Evolutionary conservation across 2,329 filamentous ascomycete genomes (phyloP), one percentile per base, ranked within the genome.

Genomic region (Epichloe scottii): DNA sequence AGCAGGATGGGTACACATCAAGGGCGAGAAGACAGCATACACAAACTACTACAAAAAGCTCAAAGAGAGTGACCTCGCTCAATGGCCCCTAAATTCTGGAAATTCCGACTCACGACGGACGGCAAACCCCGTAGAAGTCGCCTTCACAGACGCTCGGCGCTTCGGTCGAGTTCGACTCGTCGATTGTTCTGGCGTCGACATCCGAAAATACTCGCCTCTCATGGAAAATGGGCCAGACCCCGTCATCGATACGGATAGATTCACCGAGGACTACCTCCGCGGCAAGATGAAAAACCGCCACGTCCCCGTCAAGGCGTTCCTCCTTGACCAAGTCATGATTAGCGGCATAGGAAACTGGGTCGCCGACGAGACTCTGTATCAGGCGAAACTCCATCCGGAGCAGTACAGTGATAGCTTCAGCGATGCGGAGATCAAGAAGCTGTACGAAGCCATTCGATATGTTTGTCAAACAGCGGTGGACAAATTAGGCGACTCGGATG

Each of bases 331-430:
- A 67, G 77, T 81, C 17, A 86, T 86, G 63, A 86, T 97, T 54
- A 93, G 87, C 60, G 93, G 93, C 7, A 87, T 98, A 55, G 93
- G 93, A 0, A 97, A 97, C 63, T 98, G 91, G 91, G 91, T 98
- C 50, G 89, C 85, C 1, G 93, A 98, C 63, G 93, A 98, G 66
- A 84, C 95, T 6, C 72, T 98, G 48, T 98, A 90, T 62, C 84
- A 97, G 58, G 86, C 93, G 5, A 82, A 78, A 47, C 77, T 97
- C 15, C 91, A 98, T 58, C 93, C 93, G 0, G 91, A 96, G 65
- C 89, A 95, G 64, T 94, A 94, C 68, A 89, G 85, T 67, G 84
- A 96, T 61, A 86, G 87, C 0, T 85, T 97, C 57, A 75, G 66
- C 55, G 80, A 87, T 34, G 75, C 70, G 0, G 84, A 96, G 64